A percentile compares a stretch with the other conserved stretches of the same genome.
Evolutionary conservation across 1,139 yeast genomes (phyloP).

Genomic region (Suhomyces coccinellae): DNA sequence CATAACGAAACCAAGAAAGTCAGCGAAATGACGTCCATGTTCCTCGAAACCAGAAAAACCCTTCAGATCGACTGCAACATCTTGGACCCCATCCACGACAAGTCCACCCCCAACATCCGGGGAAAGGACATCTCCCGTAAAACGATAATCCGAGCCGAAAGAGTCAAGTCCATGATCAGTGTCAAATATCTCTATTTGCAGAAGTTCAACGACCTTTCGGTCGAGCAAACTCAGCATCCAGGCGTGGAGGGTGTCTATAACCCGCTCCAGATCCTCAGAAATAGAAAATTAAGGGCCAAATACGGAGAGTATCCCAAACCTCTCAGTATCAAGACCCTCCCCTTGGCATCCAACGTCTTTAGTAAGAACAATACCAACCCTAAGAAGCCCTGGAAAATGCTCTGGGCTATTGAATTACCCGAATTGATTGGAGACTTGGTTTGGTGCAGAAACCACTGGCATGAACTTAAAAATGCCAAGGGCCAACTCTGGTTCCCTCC

Average conservation of each 20-base stretch:
- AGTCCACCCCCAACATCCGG: slow-evolving; percentile 14
- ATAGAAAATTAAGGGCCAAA: slow-evolving; percentile 56
- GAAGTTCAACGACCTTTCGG: slow-evolving; percentile 28
- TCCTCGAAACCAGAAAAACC: slow-evolving; percentile 44
- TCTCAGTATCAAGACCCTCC: slow-evolving; percentile 36
- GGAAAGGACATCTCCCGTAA: slow-evolving; percentile 29
- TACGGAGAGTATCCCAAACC: slow-evolving; percentile 40
- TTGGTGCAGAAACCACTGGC: slow-evolving; percentile 71
- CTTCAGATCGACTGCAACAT: slow-evolving; percentile 46
- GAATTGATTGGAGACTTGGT: slow-evolving; percentile 62
- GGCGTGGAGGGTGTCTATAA: slow-evolving; percentile 72
- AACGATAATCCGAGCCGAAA: slow-evolving; percentile 52
- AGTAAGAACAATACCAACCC: slow-evolving; percentile 38
- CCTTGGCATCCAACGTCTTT: slow-evolving; percentile 58
- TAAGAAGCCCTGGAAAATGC: slow-evolving; percentile 35
- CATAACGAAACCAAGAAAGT: slow-evolving; percentile 34
- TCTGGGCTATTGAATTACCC: slow-evolving; percentile 69
- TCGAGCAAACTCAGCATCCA: slow-evolving; percentile 28
- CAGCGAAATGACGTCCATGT: slow-evolving; percentile 42
- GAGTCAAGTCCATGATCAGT: slow-evolving; percentile 52
- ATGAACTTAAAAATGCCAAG: slow-evolving; percentile 51
- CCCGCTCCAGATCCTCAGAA: slow-evolving; percentile 77
- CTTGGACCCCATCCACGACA: slow-evolving; percentile 27
- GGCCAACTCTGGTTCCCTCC: slow-evolving; percentile 63
- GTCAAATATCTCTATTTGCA: slow-evolving; percentile 52